Percentiles rank a stretch among this genome's conserved stretches.
Evolutionary conservation across 441 rosid genomes (phyloP).

Genomic region (Jatropha multifida): DNA sequence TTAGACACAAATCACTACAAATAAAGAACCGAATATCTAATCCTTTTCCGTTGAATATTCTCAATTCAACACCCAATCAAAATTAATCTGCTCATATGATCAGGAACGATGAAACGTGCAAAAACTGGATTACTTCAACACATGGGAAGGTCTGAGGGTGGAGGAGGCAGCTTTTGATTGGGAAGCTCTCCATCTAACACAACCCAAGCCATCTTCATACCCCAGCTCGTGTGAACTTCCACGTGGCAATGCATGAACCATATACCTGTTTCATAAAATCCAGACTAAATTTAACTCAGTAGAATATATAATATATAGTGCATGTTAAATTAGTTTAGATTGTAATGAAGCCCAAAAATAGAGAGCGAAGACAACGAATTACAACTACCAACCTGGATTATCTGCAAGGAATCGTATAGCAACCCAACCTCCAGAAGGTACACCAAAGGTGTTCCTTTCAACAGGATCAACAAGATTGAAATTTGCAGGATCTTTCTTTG

Average conservation of each 20-base stretch:
- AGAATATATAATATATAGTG: too few relatives aligned
- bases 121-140: conserved; percentile 27
- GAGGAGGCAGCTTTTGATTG: conserved; percentile 60
- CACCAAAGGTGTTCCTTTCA: conserved; percentile 53
- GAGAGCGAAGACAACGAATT: too few relatives aligned
- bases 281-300: too few relatives aligned
- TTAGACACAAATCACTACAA: too few relatives aligned
- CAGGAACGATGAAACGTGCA: not conserved
- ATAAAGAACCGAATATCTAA: too few relatives aligned
- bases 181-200: conserved; percentile 62
- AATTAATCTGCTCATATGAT: too few relatives aligned
- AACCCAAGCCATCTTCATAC: conserved; percentile 66
- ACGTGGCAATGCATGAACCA: conserved; percentile 79
- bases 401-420: conserved; percentile 55
- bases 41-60: too few relatives aligned
- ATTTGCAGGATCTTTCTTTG: conserved; percentile 40
- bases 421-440: conserved; percentile 65
- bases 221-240: conserved; percentile 74
- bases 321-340: too few relatives aligned
- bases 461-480: conserved; percentile 58
- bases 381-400: conserved; percentile 45
- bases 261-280: conserved; percentile 33
- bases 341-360: too few relatives aligned
- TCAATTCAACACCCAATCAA: too few relatives aligned
- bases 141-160: conserved; percentile 64